A percentile compares a stretch with the other conserved stretches of the same genome.
Conservation (phyloP, 352 stramenopile genomes). For the Pythium guiyangense region DNA sequence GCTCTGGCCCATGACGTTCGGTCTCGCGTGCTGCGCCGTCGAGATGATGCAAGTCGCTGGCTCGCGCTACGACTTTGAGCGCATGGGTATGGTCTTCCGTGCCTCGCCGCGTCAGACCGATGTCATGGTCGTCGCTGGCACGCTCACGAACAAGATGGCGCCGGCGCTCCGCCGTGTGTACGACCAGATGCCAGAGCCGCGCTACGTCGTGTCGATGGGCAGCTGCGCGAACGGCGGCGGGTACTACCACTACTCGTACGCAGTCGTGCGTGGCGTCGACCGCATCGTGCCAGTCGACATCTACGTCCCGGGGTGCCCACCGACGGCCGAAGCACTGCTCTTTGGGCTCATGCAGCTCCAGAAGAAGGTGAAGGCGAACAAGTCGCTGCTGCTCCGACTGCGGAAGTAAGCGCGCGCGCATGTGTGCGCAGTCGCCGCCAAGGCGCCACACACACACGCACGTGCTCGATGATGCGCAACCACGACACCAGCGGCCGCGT, state of each 20-base stretch:
- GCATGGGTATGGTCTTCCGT: constrained; percentile 98
- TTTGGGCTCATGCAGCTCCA: constrained; percentile 98
- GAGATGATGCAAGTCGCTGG: constrained; percentile 97
- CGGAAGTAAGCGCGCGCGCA: constrained; percentile 87
- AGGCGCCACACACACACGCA: too few species aligned
- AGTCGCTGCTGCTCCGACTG: constrained; percentile 93
- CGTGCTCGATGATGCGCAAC: too few species aligned
- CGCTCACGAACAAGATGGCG: constrained; percentile 99
- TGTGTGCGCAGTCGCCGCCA: background rate
- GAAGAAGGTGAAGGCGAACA: constrained; percentile 99
- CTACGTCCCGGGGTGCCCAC: constrained; percentile 99
- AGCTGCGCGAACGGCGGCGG: constrained; percentile 96
- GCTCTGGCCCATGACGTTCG: constrained; percentile 99
- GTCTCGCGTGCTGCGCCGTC: constrained; percentile 98
- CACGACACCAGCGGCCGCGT: too few species aligned
- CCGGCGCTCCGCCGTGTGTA: constrained; percentile 95
- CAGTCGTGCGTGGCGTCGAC: constrained; percentile 96
- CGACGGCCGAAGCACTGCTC: constrained; percentile 96
- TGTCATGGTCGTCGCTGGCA: constrained; percentile 99
- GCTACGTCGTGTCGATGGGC: constrained; percentile 98
- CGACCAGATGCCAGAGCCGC: constrained; percentile 99
- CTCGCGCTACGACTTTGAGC: constrained; percentile 97
- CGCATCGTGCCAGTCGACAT: constrained; percentile 98
- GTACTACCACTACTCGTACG: constrained; percentile 97
- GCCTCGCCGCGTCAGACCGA: constrained; percentile 94